Evolutionary conservation across 169 alveolate genomes (phyloP).

Genomic region (Eimeria necatrix): DNA sequence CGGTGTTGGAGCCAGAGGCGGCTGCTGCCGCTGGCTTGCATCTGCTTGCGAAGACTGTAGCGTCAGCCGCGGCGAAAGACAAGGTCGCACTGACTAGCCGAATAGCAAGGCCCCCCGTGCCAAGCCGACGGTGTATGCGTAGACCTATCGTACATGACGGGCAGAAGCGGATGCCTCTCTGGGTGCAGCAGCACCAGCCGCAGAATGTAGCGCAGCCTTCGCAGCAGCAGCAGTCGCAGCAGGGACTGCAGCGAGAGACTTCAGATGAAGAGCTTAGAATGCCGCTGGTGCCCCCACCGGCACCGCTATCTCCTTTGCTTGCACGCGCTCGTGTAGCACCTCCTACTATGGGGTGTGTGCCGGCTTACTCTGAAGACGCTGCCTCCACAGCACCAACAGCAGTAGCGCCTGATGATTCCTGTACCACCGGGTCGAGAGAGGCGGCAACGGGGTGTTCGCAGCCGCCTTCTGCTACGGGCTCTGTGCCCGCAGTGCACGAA

Average conservation of each 20-base stretch:
- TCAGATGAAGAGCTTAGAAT: constrained; percentile 61
- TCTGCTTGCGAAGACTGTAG: constrained; percentile 3
- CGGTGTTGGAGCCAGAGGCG: not conserved
- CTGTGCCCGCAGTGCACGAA: not conserved
- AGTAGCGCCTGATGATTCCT: constrained; percentile 1
- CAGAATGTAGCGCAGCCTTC: not conserved
- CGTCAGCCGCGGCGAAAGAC: not conserved
- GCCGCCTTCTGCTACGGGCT: not conserved
- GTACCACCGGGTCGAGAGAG: not conserved
- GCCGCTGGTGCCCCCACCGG: constrained; percentile 66
- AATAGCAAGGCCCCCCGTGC: constrained; percentile 28
- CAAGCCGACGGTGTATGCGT: constrained; percentile 46
- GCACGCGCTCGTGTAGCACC: constrained; percentile 46
- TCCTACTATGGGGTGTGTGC: not conserved
- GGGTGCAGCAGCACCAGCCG: constrained; percentile 59
- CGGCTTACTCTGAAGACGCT: not conserved
- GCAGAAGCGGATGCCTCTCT: constrained; percentile 33
- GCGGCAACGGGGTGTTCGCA: not conserved
- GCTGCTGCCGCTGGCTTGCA: constrained; percentile 37
- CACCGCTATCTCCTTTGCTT: constrained; percentile 34
- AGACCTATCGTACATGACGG: not conserved
- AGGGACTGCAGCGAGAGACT: constrained; percentile 34
- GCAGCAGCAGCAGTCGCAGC: constrained; percentile 48
- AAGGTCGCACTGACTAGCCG: constrained; percentile 1
- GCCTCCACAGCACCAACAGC: not conserved